These are phyloP conservation scores for Saccharomycopsis olivae DNA, from an alignment of 805 yeast species.

Conservation along the genomic window DNA sequence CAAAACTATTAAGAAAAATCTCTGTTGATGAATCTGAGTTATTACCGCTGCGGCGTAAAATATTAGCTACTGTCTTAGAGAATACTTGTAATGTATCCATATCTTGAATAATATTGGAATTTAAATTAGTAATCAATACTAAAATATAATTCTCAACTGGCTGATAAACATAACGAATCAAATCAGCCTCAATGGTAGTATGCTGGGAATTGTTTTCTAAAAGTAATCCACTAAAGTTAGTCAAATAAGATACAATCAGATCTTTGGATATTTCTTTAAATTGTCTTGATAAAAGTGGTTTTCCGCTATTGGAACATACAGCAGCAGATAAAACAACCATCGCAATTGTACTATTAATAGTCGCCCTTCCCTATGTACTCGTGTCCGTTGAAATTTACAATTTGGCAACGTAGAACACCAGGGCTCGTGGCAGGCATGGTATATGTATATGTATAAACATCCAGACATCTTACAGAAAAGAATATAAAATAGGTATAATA, in stretches of 20 bases:
- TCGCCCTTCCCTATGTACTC: too few relatives aligned
- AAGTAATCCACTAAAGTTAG: conserved; percentile 75
- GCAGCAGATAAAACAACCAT: conserved; percentile 89
- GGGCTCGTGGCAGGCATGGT: too few relatives aligned
- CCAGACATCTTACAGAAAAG: too few relatives aligned
- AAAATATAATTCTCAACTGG: conserved; percentile 91
- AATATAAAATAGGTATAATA: too few relatives aligned
- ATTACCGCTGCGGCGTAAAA: conserved; percentile 36
- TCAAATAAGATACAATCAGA: conserved; percentile 73
- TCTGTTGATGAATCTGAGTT: conserved; percentile 61
- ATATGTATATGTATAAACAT: too few relatives aligned
- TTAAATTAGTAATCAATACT: conserved; percentile 81
- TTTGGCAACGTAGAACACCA: too few relatives aligned
- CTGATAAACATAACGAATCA: conserved; percentile 87
- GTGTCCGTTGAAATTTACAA: too few relatives aligned
- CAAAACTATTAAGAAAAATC: conserved; percentile 76
- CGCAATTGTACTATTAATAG: not conserved
- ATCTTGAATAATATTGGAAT: conserved; percentile 88
- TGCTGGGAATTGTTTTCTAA: conserved; percentile 66
- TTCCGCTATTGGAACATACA: conserved; percentile 88
- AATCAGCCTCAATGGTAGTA: conserved; percentile 88
- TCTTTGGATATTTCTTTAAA: conserved; percentile 78
- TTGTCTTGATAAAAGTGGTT: conserved; percentile 85
- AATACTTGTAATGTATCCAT: conserved; percentile 84
- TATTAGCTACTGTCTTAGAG: conserved; percentile 67